Percentiles rank a stretch among this genome's conserved stretches.
These are phyloP conservation scores for Suhomyces choctaworum DNA, from an alignment of 1,139 yeast species.

Conservation along the genomic window DNA sequence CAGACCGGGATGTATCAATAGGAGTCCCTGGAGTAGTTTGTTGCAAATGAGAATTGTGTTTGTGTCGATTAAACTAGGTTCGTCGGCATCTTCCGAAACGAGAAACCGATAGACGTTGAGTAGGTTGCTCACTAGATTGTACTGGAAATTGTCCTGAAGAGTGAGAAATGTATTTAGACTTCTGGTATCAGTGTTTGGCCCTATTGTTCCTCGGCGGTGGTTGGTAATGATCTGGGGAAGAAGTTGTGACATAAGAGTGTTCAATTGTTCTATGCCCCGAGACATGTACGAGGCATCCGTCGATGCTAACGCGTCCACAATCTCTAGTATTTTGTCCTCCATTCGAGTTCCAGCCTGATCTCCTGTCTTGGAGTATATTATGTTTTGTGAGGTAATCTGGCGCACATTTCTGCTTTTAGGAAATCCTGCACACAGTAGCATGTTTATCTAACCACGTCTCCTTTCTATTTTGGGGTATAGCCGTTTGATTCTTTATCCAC, in stretches of 20 bases:
- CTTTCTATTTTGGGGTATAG: too few species aligned
- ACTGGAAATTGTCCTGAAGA: constrained; percentile 54
- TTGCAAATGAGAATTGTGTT: constrained; percentile 29
- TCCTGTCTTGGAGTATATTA: neutral
- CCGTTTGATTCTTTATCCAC: too few species aligned
- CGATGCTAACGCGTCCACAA: constrained; percentile 22
- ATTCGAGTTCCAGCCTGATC: constrained; percentile 6
- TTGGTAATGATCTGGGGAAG: constrained; percentile 27
- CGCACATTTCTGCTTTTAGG: too few species aligned
- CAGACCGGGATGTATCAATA: constrained; percentile 61
- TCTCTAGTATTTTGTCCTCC: constrained; percentile 19
- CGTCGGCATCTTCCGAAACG: neutral
- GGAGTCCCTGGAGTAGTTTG: constrained; percentile 58
- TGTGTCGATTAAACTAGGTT: neutral
- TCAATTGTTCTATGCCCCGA: constrained; percentile 21
- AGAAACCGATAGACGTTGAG: constrained; percentile 25
- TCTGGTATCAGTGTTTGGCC: constrained; percentile 4
- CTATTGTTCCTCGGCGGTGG: constrained; percentile 16
- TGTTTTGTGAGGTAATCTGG: neutral
- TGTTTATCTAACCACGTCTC: too few species aligned
- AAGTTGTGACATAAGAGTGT: constrained; percentile 21
- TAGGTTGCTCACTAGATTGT: constrained; percentile 46
- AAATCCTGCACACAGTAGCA: constrained; percentile 1
- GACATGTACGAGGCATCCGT: constrained; percentile 10
- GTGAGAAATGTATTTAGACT: constrained; percentile 38